phyloP scores from a whole-genome alignment of 345 rosid species.

The Syzygium aqueum region DNA sequence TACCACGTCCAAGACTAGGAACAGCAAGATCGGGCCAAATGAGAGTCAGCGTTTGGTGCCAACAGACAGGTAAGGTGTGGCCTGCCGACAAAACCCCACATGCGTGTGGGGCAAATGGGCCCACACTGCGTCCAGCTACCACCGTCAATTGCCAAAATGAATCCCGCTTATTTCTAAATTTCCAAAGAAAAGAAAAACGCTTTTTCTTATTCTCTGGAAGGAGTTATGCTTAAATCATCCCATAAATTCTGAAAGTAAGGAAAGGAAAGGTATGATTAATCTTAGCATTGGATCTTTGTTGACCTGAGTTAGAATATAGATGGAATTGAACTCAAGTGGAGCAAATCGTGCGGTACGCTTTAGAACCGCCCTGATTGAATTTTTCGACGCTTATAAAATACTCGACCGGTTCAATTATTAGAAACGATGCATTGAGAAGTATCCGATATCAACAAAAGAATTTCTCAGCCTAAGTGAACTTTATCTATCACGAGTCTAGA shows the following conservation, averaged over 20 bases:
- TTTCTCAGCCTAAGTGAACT: neutral
- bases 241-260: neutral
- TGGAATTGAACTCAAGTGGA: neutral
- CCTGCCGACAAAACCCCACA: neutral
- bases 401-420: rapidly evolving
- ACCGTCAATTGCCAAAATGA: neutral
- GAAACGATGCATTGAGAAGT: neutral
- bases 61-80: neutral
- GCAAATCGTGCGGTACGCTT: neutral
- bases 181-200: neutral
- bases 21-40: neutral
- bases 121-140: neutral
- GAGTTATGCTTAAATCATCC: neutral
- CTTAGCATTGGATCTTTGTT: too few relatives aligned
- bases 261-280: neutral
- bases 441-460: neutral
- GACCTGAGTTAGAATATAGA: neutral
- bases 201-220: neutral
- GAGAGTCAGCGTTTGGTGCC: neutral
- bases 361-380: neutral
- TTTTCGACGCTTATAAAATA: neutral
- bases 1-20: neutral
- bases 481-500: neutral
- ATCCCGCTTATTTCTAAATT: neutral
- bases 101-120: neutral